Percentiles rank a stretch among this genome's conserved stretches.
These are phyloP conservation scores for Aspergillus asperescens DNA, from an alignment of 495 filamentous ascomycete species.

Conservation along the genomic window DNA sequence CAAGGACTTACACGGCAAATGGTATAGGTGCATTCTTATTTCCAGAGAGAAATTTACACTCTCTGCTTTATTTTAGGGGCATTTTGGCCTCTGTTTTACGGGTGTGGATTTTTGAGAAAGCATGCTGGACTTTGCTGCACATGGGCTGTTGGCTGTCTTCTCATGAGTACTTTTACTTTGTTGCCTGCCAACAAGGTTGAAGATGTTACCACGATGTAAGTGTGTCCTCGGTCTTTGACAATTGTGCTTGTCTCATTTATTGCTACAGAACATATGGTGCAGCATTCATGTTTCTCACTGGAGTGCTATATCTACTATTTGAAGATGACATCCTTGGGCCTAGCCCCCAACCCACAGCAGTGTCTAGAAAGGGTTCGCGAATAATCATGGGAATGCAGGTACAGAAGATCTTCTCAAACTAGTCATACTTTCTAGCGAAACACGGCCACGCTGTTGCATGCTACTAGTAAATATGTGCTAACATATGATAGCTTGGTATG, in stretches of 20 bases:
- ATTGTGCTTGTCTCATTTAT: conserved; percentile 21
- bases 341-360: conserved; percentile 15
- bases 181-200: conserved; percentile 84
- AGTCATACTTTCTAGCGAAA: neutral
- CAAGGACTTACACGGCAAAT: conserved; percentile 12
- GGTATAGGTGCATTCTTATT: conserved; percentile 72
- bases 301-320: conserved; percentile 74
- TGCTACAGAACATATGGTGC: conserved; percentile 64
- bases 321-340: conserved; percentile 61
- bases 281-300: conserved; percentile 69
- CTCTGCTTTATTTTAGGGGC: conserved; percentile 67
- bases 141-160: conserved; percentile 70
- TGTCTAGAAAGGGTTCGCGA: conserved; percentile 43
- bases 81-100: conserved; percentile 75
- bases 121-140: conserved; percentile 59
- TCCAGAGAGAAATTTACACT: conserved; percentile 81
- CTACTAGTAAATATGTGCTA: neutral
- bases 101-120: conserved; percentile 59
- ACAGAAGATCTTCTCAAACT: conserved; percentile 13
- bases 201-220: conserved; percentile 67
- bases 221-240: neutral
- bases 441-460: neutral
- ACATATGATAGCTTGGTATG: conserved; percentile 58
- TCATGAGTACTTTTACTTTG: conserved; percentile 89
- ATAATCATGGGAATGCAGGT: conserved; percentile 55